A percentile compares a stretch with the other conserved stretches of the same genome.
phyloP scores from a whole-genome alignment of 2,329 filamentous ascomycete species.

The Aureobasidium sp. region DNA sequence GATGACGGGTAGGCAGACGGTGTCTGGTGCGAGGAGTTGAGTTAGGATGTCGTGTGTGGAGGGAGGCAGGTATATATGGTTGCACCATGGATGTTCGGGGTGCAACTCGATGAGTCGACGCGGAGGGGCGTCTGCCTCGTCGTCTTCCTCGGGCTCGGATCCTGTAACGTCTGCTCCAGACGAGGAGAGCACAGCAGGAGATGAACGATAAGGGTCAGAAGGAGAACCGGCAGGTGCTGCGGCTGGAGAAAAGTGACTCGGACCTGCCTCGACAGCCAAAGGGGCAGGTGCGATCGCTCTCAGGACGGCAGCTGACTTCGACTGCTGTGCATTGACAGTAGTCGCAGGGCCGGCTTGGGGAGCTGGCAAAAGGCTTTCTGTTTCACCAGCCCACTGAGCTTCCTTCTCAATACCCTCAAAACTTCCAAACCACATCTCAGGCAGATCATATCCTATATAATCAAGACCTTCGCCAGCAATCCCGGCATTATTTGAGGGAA shows the following conservation, averaged over 20 bases:
- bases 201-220: not conserved
- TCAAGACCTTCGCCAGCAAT: not conserved
- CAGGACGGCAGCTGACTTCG: not conserved
- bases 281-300: constrained; percentile 1
- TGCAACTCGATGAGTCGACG: not conserved
- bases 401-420: not conserved
- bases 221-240: not conserved
- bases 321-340: not conserved
- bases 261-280: not conserved
- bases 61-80: constrained; percentile 3
- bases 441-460: not conserved
- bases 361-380: not conserved
- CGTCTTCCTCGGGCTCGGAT: not conserved
- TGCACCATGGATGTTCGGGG: not conserved
- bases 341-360: not conserved
- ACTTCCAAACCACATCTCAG: not conserved
- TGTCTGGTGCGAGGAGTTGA: not conserved
- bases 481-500: not conserved
- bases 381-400: not conserved
- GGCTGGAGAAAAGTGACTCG: not conserved
- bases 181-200: not conserved
- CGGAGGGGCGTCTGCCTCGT: not conserved
- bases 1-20: not conserved
- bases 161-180: not conserved
- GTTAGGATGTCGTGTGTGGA: not conserved